Conservation (phyloP, 768 basidiomycete genomes). For the Lactifluus piperatus region DNA sequence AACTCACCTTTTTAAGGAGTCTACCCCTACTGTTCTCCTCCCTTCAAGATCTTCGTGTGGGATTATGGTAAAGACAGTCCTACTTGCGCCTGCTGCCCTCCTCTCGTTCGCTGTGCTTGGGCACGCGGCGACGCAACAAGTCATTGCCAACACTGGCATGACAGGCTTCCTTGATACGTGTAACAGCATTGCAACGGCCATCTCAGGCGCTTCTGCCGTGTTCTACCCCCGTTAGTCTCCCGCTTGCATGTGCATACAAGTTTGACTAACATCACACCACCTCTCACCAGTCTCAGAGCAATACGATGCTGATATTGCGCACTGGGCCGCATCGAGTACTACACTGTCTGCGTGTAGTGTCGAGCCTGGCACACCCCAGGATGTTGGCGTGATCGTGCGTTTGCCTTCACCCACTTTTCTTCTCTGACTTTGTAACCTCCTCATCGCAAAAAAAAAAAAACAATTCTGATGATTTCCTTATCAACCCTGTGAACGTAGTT, state of each 20-base stretch:
- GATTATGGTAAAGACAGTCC: background rate
- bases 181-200: background rate
- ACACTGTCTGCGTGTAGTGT: slow-evolving; percentile 18
- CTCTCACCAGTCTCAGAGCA: background rate
- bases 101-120: background rate
- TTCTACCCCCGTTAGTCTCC: slow-evolving; percentile 1
- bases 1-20: background rate
- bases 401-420: background rate
- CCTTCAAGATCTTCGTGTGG: background rate
- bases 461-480: background rate
- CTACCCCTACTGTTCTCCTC: background rate
- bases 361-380: slow-evolving; percentile 19
- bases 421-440: background rate
- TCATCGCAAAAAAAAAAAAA: background rate
- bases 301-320: slow-evolving; percentile 8
- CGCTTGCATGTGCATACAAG: background rate
- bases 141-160: background rate
- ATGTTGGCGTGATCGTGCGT: slow-evolving; percentile 18
- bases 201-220: slow-evolving; percentile 1
- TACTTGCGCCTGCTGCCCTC: background rate
- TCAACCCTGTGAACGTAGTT: background rate
- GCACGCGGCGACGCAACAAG: background rate
- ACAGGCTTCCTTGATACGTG: background rate
- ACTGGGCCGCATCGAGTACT: slow-evolving; percentile 12
- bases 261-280: background rate